Evolutionary conservation across 2,329 filamentous ascomycete species (phyloP).

Genomic region (Colletotrichum salicis): DNA sequence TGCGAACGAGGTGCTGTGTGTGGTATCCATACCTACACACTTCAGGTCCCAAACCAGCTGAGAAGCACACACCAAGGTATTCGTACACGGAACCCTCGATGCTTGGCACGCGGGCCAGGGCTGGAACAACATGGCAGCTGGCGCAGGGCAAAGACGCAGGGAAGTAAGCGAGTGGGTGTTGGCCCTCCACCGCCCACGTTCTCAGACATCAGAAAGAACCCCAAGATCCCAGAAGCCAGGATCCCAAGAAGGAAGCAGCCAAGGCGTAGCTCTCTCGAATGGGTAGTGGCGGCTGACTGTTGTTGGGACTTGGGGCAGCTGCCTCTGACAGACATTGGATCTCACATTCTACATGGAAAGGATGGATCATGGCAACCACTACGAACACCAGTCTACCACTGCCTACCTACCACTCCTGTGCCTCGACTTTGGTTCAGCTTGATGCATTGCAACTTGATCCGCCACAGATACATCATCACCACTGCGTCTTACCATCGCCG

Average conservation of each 20-base stretch:
- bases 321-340: not conserved
- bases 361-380: too few relatives aligned
- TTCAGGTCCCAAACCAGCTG: not conserved
- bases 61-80: not conserved
- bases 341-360: not conserved
- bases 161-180: not conserved
- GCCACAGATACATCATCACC: not conserved
- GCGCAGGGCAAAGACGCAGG: not conserved
- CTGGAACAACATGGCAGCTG: not conserved
- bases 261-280: not conserved
- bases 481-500: constrained; percentile 2
- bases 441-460: constrained; percentile 7
- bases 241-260: not conserved
- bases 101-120: not conserved
- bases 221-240: not conserved
- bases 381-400: too few relatives aligned
- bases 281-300: not conserved
- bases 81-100: not conserved
- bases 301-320: not conserved
- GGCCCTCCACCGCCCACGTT: not conserved
- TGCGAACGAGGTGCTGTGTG: not conserved
- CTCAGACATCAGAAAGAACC: not conserved
- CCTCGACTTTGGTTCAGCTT: not conserved
- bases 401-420: not conserved
- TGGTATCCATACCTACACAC: not conserved